These are phyloP conservation scores for Collybia sordida DNA, from an alignment of 768 basidiomycete genomes.

Conservation along the genomic window DNA sequence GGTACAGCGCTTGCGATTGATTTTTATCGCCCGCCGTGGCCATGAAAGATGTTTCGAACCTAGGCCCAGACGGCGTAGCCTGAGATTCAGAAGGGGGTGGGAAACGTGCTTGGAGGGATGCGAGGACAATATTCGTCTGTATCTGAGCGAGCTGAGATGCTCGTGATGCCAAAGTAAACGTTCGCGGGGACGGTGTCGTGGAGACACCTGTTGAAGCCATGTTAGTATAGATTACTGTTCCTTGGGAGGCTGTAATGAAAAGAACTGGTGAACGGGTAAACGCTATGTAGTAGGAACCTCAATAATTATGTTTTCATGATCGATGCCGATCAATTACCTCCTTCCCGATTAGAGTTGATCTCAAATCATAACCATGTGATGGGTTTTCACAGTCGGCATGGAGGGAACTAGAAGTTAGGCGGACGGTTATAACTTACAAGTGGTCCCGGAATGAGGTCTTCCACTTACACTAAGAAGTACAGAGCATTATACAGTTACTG, in stretches of 20 bases:
- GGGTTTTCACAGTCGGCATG: too few relatives aligned
- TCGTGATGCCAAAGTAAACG: constrained; percentile 80
- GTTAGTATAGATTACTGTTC: not conserved
- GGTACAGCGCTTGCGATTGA: constrained; percentile 81
- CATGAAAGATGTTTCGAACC: constrained; percentile 48
- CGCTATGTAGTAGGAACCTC: not conserved
- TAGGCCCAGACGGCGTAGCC: constrained; percentile 23
- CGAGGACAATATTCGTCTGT: constrained; percentile 82
- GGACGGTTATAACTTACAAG: too few relatives aligned
- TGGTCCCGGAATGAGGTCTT: too few relatives aligned
- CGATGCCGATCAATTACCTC: not conserved
- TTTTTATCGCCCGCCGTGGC: constrained; percentile 86
- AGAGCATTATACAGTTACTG: too few relatives aligned
- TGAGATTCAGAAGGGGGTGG: constrained; percentile 40
- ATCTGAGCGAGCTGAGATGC: constrained; percentile 86
- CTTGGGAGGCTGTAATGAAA: too few relatives aligned
- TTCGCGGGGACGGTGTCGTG: constrained; percentile 33
- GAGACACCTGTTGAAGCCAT: constrained; percentile 12
- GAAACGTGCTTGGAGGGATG: constrained; percentile 56
- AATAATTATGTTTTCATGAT: not conserved
- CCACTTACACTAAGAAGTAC: too few relatives aligned
- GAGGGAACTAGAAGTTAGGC: too few relatives aligned
- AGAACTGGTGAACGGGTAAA: not conserved
- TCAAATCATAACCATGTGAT: too few relatives aligned
- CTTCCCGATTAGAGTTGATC: constrained; percentile 2